Base-by-base conservation (phyloP, 306 rosid genomes). In the Vigna radiata region DNA sequence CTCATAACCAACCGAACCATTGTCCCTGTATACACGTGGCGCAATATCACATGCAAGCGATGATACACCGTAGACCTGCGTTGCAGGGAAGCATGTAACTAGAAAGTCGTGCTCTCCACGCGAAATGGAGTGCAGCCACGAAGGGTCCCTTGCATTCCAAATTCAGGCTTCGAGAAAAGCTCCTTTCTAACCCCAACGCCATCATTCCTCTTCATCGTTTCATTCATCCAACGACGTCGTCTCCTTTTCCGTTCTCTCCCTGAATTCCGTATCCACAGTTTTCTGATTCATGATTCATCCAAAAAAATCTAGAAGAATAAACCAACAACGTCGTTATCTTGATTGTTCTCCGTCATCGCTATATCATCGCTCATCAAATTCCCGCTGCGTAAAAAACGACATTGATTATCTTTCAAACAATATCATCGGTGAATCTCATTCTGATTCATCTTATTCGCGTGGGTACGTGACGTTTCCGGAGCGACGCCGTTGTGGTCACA, bases 71-170 rank as follows among this genome's bases (percentile, higher is more conserved):
- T 48, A 37, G 21, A 75, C 52, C 31, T 79, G 21, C 55, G 5
- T n/a, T 56, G 21, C 39, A 80, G 31, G 49, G 33, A 77, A 76
- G 19, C 67, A 81, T 23, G 23, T 43, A 76, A 76, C 53, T 70
- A 39, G 6, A 73, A 44, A 85, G 79, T 79, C 78, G 80, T 85
- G 82, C 58, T 18, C 46, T 13, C 70, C 58, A 87, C 89, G 87
- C 85, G 76, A 82, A 43, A 52, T 76, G 7, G 46, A 70, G 65
- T 49, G 72, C 76, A 78, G 71, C 84, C 31, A 78, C 44, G 77
- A 25, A 23, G 55, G 73, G 70, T 70, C 86, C 81, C 81, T 69
- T 76, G 21, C 59, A 17, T 78, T 46, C 71, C 64, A 36, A 19
- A 64, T 63, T 76, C 82, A 77, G n/a, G 70, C 73, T 53, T 76